A percentile compares a stretch with the other conserved stretches of the same genome.
Evolutionary conservation across 176 grass and related monocot species (phyloP).

Genomic region (Aegilops speltoides): DNA sequence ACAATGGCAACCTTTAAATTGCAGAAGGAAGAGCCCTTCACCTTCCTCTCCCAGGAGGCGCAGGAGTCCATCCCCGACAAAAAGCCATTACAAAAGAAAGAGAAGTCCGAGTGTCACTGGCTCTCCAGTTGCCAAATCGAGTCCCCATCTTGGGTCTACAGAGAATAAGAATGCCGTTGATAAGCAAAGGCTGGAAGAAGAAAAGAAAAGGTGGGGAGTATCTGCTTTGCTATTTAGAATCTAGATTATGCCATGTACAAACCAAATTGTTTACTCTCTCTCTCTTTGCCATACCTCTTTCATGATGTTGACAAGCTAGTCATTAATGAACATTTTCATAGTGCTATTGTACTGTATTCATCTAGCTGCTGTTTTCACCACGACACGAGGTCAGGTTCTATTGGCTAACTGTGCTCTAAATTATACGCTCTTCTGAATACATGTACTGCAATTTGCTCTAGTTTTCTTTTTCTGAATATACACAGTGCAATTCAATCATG

Average conservation of each 20-base stretch:
- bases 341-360: constrained; percentile 29
- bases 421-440: background rate
- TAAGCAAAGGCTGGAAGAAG: constrained; percentile 87
- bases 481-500: background rate
- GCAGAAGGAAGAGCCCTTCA: constrained; percentile 88
- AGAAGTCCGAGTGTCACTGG: constrained; percentile 61
- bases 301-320: background rate
- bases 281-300: background rate
- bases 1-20: constrained; percentile 29
- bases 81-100: constrained; percentile 61
- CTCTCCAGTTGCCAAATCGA: constrained; percentile 49
- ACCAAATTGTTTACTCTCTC: constrained; percentile 10
- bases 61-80: constrained; percentile 57
- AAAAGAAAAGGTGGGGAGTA: constrained; percentile 95
- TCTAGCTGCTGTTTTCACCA: constrained; percentile 35
- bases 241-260: constrained; percentile 9
- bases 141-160: constrained; percentile 33
- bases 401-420: constrained; percentile 20
- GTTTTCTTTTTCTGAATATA: background rate
- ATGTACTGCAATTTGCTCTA: constrained; percentile 9
- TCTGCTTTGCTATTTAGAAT: constrained; percentile 33
- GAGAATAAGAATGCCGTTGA: constrained; percentile 70
- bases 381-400: constrained; percentile 39
- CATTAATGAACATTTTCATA: constrained; percentile 8
- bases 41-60: constrained; percentile 56